Evolutionary conservation across 176 grass and related monocot species (phyloP), one percentile per base, ranked within the genome.

Genomic region (Bolboschoenus planiculmis): DNA sequence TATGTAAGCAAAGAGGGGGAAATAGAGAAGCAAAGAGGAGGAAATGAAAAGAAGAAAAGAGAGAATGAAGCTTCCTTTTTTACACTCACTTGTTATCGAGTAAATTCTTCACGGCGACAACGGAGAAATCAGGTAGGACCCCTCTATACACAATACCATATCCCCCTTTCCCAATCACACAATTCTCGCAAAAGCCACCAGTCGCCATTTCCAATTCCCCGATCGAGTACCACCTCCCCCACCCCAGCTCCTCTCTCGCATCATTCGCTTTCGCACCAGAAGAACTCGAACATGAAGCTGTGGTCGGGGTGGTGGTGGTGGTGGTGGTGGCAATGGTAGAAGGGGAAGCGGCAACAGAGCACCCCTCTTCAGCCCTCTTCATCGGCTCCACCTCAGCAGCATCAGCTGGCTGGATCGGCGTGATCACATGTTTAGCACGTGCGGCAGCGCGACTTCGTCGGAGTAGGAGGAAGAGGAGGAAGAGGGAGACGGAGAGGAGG

Each of bases 91-190:
- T 99, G 43, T 93, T 89, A 93, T 99, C 90, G 47, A 96, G 87
- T n/a, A 99, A 59, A 84, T 93, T 73, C 80, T 99, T 99, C 67
- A 99, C 89, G 0, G 97, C 97, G 77, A 93, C 86, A 18, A 99
- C 85, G 73, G 92, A 92, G 44, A 89, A 87, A 83, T 87, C 88
- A 78, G 86, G 75, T 36, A 99, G 85, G 78, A 96, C 89, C 26
- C 97, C 97, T 74, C 93, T 86, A 84, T 99, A 92, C 31, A 99
- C 97, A 20, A 90, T 93, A 79, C 97, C 93, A 76, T 93, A 99
- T 1, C 97, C 97, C 23, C 93, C 97, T 16, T 90, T 87, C 3
- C 93, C 97, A 81, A 99, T 92, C 4, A 96, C 93, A 86, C 88
- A 90, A 23, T 75, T 84, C 29, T 51, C 15, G 34, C 44, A 29